Evolutionary conservation across 2,329 filamentous ascomycete genomes (phyloP).

Genomic region (Aspergillus jensenii): DNA sequence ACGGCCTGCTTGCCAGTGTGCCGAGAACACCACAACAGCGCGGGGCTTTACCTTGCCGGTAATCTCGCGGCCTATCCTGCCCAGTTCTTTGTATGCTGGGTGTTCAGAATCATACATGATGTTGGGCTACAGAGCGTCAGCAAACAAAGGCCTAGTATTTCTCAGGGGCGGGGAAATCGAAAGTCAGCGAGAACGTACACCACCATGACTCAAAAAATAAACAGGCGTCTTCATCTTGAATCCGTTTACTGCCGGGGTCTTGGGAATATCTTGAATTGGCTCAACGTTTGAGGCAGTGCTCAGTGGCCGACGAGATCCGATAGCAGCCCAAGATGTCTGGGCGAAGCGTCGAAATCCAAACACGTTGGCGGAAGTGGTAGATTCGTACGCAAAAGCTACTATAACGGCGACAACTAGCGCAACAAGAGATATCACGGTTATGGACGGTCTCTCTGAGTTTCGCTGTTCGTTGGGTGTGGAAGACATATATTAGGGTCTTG

Average conservation of each 20-base stretch:
- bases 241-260: neutral
- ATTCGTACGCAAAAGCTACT: conserved; percentile 18
- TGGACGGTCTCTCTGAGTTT: conserved; percentile 8
- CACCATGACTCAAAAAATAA: conserved; percentile 55
- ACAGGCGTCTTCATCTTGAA: conserved; percentile 45
- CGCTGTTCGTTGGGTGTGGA: conserved; percentile 2
- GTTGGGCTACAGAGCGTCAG: conserved; percentile 47
- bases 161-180: neutral
- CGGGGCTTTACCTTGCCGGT: conserved; percentile 68
- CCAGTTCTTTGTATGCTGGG: conserved; percentile 64
- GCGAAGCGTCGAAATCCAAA: conserved; percentile 27
- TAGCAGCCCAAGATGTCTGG: conserved; percentile 3
- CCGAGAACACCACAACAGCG: conserved; percentile 73
- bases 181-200: conserved; percentile 28
- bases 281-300: neutral
- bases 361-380: conserved; percentile 26
- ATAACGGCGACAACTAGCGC: conserved; percentile 21
- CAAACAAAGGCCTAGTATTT: neutral
- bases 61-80: conserved; percentile 67
- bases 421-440: conserved; percentile 19
- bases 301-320: conserved; percentile 1
- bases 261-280: neutral
- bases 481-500: neutral
- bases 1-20: conserved; percentile 67
- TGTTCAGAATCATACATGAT: conserved; percentile 69